Evolutionary conservation across 768 basidiomycete species (phyloP).

Genomic region (Scleroderma bovista): DNA sequence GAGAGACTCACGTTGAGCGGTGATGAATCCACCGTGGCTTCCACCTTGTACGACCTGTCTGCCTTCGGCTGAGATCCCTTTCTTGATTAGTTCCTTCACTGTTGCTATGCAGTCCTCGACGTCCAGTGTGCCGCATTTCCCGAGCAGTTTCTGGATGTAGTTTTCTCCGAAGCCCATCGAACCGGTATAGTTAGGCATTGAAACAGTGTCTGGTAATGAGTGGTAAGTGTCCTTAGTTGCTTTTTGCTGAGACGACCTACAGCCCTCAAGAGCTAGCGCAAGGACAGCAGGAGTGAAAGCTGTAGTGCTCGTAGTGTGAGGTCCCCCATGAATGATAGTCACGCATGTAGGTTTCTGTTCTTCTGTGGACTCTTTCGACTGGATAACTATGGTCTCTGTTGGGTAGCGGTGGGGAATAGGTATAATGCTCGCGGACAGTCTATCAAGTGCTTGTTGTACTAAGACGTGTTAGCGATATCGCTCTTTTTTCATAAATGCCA

Average conservation of each 20-base stretch:
- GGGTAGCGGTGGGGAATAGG: constrained; percentile 45
- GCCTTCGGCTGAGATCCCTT: constrained; percentile 45
- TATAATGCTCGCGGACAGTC: constrained; percentile 39
- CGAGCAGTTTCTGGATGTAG: constrained; percentile 49
- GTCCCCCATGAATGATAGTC: constrained; percentile 57
- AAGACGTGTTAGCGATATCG: not conserved
- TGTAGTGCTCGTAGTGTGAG: constrained; percentile 45
- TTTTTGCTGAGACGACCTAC: constrained; percentile 32
- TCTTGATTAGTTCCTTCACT: constrained; percentile 42
- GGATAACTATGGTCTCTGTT: constrained; percentile 52
- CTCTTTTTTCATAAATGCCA: not conserved
- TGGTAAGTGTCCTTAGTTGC: not conserved
- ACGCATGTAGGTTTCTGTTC: constrained; percentile 39
- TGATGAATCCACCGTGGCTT: constrained; percentile 66
- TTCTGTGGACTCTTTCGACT: constrained; percentile 17
- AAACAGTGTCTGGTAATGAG: constrained; percentile 44
- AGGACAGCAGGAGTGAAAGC: constrained; percentile 40
- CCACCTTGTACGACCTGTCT: constrained; percentile 58
- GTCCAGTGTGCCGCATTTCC: constrained; percentile 58
- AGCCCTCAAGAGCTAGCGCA: constrained; percentile 54
- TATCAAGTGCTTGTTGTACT: constrained; percentile 41
- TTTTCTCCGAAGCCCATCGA: constrained; percentile 61
- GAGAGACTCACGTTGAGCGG: constrained; percentile 47
- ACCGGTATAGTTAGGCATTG: constrained; percentile 62
- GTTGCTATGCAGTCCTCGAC: constrained; percentile 60